Conservation (phyloP, 2,329 filamentous ascomycete genomes). For the Hymenoscyphus infarciens region DNA sequence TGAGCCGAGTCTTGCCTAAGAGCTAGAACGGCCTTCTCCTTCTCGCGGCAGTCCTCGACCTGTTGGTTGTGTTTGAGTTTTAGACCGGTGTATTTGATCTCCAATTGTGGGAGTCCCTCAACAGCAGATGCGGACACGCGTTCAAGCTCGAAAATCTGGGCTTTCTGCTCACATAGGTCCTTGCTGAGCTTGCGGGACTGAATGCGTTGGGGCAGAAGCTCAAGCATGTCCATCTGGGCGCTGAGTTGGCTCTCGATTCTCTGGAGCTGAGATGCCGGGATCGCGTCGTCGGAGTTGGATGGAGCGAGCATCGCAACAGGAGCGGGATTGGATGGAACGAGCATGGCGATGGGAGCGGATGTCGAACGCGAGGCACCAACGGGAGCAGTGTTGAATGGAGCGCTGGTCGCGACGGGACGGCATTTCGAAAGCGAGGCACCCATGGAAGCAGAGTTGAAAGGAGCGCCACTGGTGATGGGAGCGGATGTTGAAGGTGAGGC, state of each 20-base stretch:
- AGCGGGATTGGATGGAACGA: too few species aligned
- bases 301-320: too few species aligned
- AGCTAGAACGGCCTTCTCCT: background rate
- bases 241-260: background rate
- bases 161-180: conserved; percentile 3
- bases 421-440: too few species aligned
- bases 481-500: too few species aligned
- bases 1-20: background rate
- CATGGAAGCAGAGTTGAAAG: too few species aligned
- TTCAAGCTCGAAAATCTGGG: conserved; percentile 3
- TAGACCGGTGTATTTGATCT: background rate
- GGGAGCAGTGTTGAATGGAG: too few species aligned
- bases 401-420: too few species aligned
- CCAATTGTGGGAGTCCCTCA: conserved; percentile 4
- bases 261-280: background rate
- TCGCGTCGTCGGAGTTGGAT: too few species aligned
- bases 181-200: conserved; percentile 3
- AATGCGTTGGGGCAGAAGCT: conserved; percentile 7
- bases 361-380: too few species aligned
- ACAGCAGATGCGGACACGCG: background rate
- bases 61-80: conserved; percentile 4
- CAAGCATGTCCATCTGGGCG: conserved; percentile 8
- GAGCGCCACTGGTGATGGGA: too few species aligned
- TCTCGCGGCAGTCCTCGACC: background rate
- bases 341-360: too few species aligned